A percentile compares a stretch with the other conserved stretches of the same genome.
These are phyloP conservation scores for Alternaria solani DNA, from an alignment of 2,329 filamentous ascomycete genomes.

Conservation along the genomic window DNA sequence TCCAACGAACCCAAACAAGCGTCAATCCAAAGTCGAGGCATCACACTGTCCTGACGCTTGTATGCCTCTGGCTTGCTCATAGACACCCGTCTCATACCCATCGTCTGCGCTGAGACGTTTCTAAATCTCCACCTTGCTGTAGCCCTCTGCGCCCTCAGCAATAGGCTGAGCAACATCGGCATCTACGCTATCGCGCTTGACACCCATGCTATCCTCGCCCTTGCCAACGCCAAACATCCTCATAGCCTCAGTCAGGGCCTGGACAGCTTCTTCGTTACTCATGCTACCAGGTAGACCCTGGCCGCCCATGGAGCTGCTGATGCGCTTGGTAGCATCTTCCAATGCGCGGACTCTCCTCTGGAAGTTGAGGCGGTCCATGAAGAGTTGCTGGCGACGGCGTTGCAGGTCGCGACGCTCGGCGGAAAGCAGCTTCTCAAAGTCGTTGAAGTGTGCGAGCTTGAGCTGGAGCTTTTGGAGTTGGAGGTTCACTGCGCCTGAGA, in stretches of 20 bases:
- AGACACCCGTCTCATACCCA: neutral
- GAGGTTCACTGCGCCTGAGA: constrained; percentile 90
- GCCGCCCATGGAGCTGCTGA: constrained; percentile 38
- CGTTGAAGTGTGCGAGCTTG: constrained; percentile 94
- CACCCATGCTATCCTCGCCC: constrained; percentile 46
- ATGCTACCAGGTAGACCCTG: constrained; percentile 43
- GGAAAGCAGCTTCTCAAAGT: constrained; percentile 91
- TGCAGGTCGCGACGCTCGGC: constrained; percentile 94
- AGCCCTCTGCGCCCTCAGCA: constrained; percentile 45
- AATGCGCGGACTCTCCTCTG: constrained; percentile 85
- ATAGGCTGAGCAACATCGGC: constrained; percentile 39
- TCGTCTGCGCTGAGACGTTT: neutral
- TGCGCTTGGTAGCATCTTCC: constrained; percentile 74
- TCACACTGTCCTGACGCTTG: neutral
- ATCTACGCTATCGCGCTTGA: constrained; percentile 41
- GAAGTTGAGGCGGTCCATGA: constrained; percentile 89
- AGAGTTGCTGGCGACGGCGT: constrained; percentile 88
- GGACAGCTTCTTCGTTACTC: constrained; percentile 44
- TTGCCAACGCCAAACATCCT: constrained; percentile 47
- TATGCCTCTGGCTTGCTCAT: neutral
- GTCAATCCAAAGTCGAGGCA: neutral
- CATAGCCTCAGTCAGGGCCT: constrained; percentile 47
- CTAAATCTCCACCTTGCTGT: constrained; percentile 47
- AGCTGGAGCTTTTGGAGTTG: constrained; percentile 95
- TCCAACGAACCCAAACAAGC: neutral